phyloP scores from a whole-genome alignment of 345 rosid genomes.

The Lagerstroemia speciosa region DNA sequence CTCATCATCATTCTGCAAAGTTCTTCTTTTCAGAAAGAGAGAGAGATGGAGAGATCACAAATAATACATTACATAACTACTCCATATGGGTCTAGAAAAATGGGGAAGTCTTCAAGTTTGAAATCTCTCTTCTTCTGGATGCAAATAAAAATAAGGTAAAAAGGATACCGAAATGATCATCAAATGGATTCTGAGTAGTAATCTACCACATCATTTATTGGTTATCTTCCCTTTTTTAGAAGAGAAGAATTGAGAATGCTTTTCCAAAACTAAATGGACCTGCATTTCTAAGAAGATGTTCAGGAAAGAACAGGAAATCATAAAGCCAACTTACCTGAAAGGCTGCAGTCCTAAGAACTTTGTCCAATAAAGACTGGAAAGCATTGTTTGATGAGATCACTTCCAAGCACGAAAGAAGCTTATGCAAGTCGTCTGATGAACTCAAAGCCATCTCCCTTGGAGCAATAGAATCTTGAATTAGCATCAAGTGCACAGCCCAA shows the following conservation, averaged over 20 bases:
- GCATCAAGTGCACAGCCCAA: constrained; percentile 84
- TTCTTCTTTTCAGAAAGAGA: background rate
- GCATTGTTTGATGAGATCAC: constrained; percentile 61
- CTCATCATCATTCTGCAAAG: constrained; percentile 71
- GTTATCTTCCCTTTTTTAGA: background rate
- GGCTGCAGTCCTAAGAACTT: constrained; percentile 78
- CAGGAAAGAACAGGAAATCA: background rate
- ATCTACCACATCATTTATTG: background rate
- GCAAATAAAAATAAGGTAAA: background rate
- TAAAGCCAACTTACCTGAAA: constrained; percentile 45
- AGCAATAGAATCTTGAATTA: constrained; percentile 54
- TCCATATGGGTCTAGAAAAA: background rate
- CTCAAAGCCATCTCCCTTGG: constrained; percentile 44
- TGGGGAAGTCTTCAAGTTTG: background rate
- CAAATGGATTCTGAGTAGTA: background rate
- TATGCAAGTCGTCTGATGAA: constrained; percentile 52
- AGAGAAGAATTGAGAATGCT: background rate
- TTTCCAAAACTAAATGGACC: background rate
- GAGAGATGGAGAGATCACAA: background rate
- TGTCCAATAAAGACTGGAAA: constrained; percentile 73
- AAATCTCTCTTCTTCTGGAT: background rate
- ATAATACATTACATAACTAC: background rate
- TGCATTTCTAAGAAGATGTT: background rate
- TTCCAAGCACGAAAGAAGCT: constrained; percentile 66
- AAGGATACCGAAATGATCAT: background rate